A percentile compares a stretch with the other conserved stretches of the same genome.
These are phyloP conservation scores for Polyplosphaeria fusca DNA, from an alignment of 495 filamentous ascomycete species.

Conservation along the genomic window DNA sequence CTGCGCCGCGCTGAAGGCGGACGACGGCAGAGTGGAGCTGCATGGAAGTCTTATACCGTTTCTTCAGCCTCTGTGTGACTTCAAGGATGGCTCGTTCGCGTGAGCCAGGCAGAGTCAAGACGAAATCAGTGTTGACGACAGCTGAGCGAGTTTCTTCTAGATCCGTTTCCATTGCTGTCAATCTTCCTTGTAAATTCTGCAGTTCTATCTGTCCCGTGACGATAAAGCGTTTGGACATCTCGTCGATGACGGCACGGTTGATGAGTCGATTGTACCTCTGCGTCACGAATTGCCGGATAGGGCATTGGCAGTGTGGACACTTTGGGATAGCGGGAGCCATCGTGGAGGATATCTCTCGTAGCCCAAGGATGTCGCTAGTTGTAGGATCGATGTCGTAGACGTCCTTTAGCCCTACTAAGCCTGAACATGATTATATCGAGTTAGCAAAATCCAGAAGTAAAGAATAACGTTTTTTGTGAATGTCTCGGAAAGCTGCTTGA, in stretches of 20 bases:
- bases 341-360: slow-evolving; percentile 46
- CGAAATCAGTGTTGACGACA: neutral
- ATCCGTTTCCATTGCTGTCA: neutral
- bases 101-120: neutral
- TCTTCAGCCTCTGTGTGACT: neutral
- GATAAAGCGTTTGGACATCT: slow-evolving; percentile 66
- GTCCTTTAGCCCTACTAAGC: too few species aligned
- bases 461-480: too few species aligned
- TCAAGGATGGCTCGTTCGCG: neutral
- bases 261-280: slow-evolving; percentile 65
- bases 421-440: too few species aligned
- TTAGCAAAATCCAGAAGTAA: too few species aligned
- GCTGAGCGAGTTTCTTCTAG: neutral
- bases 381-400: too few species aligned
- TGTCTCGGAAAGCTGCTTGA: too few species aligned
- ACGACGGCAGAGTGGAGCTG: neutral
- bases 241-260: slow-evolving; percentile 60
- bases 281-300: slow-evolving; percentile 53
- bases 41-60: neutral
- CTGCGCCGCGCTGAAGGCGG: neutral
- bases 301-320: slow-evolving; percentile 63
- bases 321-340: slow-evolving; percentile 55
- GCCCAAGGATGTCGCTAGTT: slow-evolving; percentile 45
- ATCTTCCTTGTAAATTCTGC: neutral
- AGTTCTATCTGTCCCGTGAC: slow-evolving; percentile 46